Evolutionary conservation across 768 basidiomycete species (phyloP).

Genomic region (Tephrocybe rancida): DNA sequence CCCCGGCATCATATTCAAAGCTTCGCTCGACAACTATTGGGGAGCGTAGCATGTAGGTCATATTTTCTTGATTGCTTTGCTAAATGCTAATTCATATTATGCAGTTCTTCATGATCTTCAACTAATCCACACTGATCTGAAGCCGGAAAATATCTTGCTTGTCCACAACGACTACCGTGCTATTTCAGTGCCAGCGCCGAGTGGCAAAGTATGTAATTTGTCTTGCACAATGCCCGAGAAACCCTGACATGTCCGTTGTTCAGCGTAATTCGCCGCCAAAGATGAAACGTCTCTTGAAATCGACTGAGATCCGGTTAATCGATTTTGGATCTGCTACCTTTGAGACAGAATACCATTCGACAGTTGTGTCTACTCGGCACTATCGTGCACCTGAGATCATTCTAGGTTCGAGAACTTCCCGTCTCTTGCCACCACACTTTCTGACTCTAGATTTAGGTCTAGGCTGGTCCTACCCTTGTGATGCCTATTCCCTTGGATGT

Average conservation of each 20-base stretch:
- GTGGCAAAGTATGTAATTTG: slow-evolving; percentile 55
- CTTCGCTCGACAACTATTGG: slow-evolving; percentile 90
- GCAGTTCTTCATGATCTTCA: slow-evolving; percentile 89
- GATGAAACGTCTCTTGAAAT: slow-evolving; percentile 76
- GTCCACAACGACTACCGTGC: slow-evolving; percentile 80
- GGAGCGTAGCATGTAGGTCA: slow-evolving; percentile 89
- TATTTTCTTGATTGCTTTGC: slow-evolving; percentile 1
- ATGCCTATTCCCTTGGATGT: slow-evolving; percentile 97
- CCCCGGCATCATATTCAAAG: slow-evolving; percentile 95
- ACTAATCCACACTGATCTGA: slow-evolving; percentile 96
- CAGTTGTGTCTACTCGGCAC: slow-evolving; percentile 96
- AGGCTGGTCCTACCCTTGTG: slow-evolving; percentile 98
- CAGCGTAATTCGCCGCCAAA: slow-evolving; percentile 70
- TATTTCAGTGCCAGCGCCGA: slow-evolving; percentile 55
- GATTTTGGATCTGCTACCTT: slow-evolving; percentile 99
- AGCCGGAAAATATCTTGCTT: slow-evolving; percentile 97
- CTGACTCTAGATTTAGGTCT: slow-evolving; percentile 58
- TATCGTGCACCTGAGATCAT: slow-evolving; percentile 99
- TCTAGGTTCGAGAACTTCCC: slow-evolving; percentile 62
- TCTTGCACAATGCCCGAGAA: slow-evolving; percentile 14
- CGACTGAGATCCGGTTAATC: slow-evolving; percentile 92
- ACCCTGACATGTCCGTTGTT: not conserved
- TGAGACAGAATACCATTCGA: slow-evolving; percentile 97
- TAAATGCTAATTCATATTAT: slow-evolving; percentile 10
- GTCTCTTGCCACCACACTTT: not conserved